Base-by-base conservation (phyloP, 2,329 filamentous ascomycete species). In the Chaetomium sp. region DNA sequence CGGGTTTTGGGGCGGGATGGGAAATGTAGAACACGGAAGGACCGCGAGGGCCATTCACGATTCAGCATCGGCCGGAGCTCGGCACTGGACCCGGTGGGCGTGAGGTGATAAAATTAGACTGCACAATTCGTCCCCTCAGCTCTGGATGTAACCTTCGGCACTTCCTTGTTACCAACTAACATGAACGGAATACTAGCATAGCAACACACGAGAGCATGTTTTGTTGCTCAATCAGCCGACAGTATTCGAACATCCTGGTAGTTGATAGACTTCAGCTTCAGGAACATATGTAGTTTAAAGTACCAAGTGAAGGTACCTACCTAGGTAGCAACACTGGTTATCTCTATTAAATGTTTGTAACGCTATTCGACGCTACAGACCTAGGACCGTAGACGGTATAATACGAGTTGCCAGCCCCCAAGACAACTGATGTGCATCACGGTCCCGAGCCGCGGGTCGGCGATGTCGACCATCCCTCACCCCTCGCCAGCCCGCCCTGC, bases 61-160 rank as follows among this genome's bases (percentile, higher is more conserved):
- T 35, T 45, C 42, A 59, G 35, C 57, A 10, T 27, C 19, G 13
- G 31, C 10, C 29, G 23, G 16, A 29, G 27, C 12, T 12, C 21
- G 2, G 21, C 31, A n/a, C 47, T 49, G 57, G 57, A 60, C 57
- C 57, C 51, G 57, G 29, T 51, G 57, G 42, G 21, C 2, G 35
- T 16, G 23, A 42, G 1, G 23, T 21, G 13, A 47, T 31, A 60
- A 60, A 60, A 60, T 53, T 60, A 60, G 49, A 42, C 31, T 62
- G 62, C 62, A 45, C 45, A 62, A 33, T 29, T 7, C 38, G 49
- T 47, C 50, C 58, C 51, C 38, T 35, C 51, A 47, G 25, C 49
- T 55, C 42, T 64, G 64, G 64, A 62, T 45, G 47, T 60, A 62
- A 62, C 60, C 45, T 33, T 27, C 61, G 58, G 55, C 31, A 57